Conservation (phyloP, 371 early-diverging fungal species). For the Rhizopus sp. region DNA sequence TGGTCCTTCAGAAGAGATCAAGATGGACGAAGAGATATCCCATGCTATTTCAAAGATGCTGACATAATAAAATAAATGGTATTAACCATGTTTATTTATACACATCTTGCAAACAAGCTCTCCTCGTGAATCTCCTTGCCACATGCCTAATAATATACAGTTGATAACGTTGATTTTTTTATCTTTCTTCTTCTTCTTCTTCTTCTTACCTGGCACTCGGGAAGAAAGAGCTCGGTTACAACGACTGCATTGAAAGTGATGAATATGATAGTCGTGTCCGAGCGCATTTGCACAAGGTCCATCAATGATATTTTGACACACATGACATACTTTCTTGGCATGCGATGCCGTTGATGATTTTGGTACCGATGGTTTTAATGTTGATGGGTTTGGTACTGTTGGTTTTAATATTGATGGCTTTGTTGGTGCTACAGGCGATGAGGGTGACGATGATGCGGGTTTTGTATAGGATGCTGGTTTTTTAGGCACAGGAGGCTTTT, state of each 20-base stretch:
- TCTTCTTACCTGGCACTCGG: conserved; percentile 27
- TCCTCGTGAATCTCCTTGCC: conserved; percentile 22
- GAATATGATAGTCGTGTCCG: conserved; percentile 55
- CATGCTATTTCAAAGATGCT: conserved; percentile 2
- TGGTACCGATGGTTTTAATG: background rate
- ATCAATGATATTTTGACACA: conserved; percentile 40
- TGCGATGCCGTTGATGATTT: background rate
- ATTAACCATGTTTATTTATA: background rate
- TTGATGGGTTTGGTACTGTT: background rate
- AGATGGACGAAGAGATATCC: conserved; percentile 1
- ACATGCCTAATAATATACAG: conserved; percentile 23
- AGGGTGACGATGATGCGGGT: background rate
- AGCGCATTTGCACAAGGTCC: conserved; percentile 53
- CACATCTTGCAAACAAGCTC: conserved; percentile 31
- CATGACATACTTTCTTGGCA: conserved; percentile 30
- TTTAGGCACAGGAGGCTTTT: conserved; percentile 7
- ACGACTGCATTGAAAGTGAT: conserved; percentile 53
- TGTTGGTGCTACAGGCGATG: background rate
- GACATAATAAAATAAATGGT: background rate
- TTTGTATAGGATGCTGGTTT: conserved; percentile 8
- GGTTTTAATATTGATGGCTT: background rate
- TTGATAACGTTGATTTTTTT: background rate
- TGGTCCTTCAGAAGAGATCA: background rate
- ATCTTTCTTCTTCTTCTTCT: background rate
- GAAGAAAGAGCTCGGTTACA: conserved; percentile 48